phyloP scores from a whole-genome alignment of 148 eudicot genomes.

The Simmondsia chinensis region DNA sequence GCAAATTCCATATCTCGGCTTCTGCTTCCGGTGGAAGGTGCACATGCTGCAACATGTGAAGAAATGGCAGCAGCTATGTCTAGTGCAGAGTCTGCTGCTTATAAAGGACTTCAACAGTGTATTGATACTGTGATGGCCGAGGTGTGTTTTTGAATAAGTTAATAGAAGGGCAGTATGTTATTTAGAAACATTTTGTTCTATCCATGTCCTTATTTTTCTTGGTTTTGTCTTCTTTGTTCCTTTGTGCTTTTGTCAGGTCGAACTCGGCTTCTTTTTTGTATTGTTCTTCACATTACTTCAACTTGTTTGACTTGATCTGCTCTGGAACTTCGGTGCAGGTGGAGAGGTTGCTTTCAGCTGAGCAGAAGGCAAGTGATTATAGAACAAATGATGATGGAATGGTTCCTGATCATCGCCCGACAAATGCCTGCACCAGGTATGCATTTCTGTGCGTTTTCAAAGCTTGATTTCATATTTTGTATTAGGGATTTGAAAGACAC shows the following conservation, averaged over 20 bases:
- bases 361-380: conserved; percentile 86
- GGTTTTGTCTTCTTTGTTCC: not conserved
- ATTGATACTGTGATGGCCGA: conserved; percentile 98
- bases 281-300: conserved; percentile 4
- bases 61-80: conserved; percentile 98
- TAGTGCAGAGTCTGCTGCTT: conserved; percentile 86
- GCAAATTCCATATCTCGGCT: conserved; percentile 84
- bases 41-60: conserved; percentile 93
- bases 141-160: conserved; percentile 36
- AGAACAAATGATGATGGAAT: conserved; percentile 89
- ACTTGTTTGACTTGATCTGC: conserved; percentile 3
- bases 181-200: too few species aligned
- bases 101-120: conserved; percentile 96
- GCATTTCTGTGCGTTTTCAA: not conserved
- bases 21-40: conserved; percentile 88
- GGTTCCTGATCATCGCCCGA: conserved; percentile 89
- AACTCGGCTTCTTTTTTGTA: not conserved
- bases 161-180: not conserved
- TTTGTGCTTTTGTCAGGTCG: not conserved
- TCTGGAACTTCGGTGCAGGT: conserved; percentile 37
- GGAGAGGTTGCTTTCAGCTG: conserved; percentile 86
- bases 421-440: conserved; percentile 93
- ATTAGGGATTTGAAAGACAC: not conserved
- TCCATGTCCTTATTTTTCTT: not conserved
- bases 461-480: not conserved